Conservation (phyloP, 352 stramenopile species). For the Phytophthora agathidicida region DNA sequence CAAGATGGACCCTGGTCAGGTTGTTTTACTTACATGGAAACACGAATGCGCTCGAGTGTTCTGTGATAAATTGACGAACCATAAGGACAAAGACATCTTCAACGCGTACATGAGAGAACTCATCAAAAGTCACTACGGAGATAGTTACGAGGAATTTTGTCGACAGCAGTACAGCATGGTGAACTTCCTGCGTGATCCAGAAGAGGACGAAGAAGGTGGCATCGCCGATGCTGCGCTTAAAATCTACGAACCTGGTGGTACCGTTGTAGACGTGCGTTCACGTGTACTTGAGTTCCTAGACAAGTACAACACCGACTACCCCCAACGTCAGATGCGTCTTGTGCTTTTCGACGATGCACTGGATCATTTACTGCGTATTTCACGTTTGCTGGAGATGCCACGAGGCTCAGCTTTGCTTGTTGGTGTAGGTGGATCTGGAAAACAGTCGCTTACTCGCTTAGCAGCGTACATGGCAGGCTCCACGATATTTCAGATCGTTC, state of each 20-base stretch:
- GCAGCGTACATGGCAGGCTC: conserved; percentile 96
- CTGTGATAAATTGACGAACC: conserved; percentile 97
- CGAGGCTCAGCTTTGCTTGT: conserved; percentile 96
- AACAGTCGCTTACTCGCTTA: conserved; percentile 97
- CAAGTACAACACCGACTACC: conserved; percentile 98
- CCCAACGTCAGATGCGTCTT: conserved; percentile 96
- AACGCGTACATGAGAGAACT: conserved; percentile 92
- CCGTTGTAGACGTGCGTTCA: conserved; percentile 90
- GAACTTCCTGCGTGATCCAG: conserved; percentile 97
- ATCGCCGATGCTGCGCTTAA: conserved; percentile 95
- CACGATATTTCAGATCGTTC: conserved; percentile 97
- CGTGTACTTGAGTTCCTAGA: conserved; percentile 95
- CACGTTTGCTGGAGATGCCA: conserved; percentile 96
- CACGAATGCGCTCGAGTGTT: conserved; percentile 99
- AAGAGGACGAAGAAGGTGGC: conserved; percentile 96
- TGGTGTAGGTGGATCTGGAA: conserved; percentile 97
- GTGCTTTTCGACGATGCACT: conserved; percentile 99
- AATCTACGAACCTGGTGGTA: conserved; percentile 97
- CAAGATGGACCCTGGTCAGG: conserved; percentile 92
- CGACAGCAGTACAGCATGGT: conserved; percentile 94
- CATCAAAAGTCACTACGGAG: conserved; percentile 91
- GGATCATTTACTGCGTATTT: conserved; percentile 96
- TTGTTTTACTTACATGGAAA: conserved; percentile 96
- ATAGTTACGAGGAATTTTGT: conserved; percentile 78
- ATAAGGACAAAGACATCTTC: conserved; percentile 97